A percentile compares a stretch with the other conserved stretches of the same genome.
These are phyloP conservation scores for Hortiboletus flavorubellus DNA, from an alignment of 768 basidiomycete species.

Conservation along the genomic window DNA sequence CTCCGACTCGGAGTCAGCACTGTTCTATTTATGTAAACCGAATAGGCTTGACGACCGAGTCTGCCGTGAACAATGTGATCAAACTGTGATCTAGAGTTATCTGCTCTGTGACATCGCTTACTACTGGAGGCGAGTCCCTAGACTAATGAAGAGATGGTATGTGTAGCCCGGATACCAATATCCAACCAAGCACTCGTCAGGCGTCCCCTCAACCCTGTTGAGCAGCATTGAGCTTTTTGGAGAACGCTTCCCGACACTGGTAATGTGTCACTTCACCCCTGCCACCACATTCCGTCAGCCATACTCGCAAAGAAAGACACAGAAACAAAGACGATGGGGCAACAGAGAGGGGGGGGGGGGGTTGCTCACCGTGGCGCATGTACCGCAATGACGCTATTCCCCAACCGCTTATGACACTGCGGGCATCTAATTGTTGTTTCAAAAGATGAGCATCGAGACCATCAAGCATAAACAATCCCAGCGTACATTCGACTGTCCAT, in stretches of 20 bases:
- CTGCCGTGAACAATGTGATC: too few relatives aligned
- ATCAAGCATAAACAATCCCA: background rate
- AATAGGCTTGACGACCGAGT: too few relatives aligned
- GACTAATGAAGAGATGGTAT: too few relatives aligned
- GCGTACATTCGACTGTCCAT: slow-evolving; percentile 91
- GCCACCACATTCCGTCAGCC: background rate
- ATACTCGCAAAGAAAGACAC: background rate
- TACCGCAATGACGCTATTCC: slow-evolving; percentile 90
- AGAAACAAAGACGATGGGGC: too few relatives aligned
- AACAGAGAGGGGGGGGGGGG: too few relatives aligned
- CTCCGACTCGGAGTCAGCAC: too few relatives aligned
- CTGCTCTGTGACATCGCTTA: too few relatives aligned
- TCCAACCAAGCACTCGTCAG: background rate
- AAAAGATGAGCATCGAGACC: background rate
- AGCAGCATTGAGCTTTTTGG: slow-evolving; percentile 47
- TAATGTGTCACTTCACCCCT: slow-evolving; percentile 98
- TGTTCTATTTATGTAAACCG: too few relatives aligned
- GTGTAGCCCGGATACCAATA: too few relatives aligned
- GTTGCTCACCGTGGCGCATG: slow-evolving; percentile 74
- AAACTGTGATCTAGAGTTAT: too few relatives aligned
- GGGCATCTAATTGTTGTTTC: slow-evolving; percentile 62
- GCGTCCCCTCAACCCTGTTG: slow-evolving; percentile 11
- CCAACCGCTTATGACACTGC: slow-evolving; percentile 91
- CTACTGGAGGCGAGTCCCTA: too few relatives aligned
- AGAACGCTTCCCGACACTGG: slow-evolving; percentile 87